phyloP scores from a whole-genome alignment of 1,139 yeast species.

The Suhomyces coccinellae region DNA sequence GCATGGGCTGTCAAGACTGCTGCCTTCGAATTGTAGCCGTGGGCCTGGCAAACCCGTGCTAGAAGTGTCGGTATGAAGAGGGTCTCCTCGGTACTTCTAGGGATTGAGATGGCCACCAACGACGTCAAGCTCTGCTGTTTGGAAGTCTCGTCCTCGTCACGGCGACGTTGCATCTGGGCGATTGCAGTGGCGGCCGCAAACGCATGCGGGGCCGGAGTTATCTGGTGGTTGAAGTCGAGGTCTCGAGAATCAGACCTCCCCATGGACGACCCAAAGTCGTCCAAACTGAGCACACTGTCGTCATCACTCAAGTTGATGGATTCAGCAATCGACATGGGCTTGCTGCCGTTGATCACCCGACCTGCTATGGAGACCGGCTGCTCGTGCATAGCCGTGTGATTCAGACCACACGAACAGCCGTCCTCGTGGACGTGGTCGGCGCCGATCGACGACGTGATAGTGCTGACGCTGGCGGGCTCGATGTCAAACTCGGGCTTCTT shows the following conservation, averaged over 20 bases:
- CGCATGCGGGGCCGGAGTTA: constrained; percentile 74
- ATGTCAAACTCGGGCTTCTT: neutral
- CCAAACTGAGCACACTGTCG: constrained; percentile 36
- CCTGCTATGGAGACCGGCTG: constrained; percentile 61
- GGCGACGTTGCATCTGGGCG: constrained; percentile 49
- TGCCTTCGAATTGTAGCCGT: constrained; percentile 69
- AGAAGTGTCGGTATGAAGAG: constrained; percentile 68
- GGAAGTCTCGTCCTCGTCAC: constrained; percentile 32
- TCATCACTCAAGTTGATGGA: constrained; percentile 52
- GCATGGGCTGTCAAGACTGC: constrained; percentile 69
- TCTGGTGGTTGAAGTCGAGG: constrained; percentile 39
- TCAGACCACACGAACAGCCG: constrained; percentile 47
- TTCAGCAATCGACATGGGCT: constrained; percentile 33
- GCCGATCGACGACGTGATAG: constrained; percentile 1
- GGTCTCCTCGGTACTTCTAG: constrained; percentile 77
- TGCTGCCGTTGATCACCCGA: constrained; percentile 9
- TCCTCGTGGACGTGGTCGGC: constrained; percentile 43
- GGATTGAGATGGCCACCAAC: constrained; percentile 70
- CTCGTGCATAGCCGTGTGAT: constrained; percentile 49
- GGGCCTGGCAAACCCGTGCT: constrained; percentile 65
- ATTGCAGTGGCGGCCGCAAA: constrained; percentile 72
- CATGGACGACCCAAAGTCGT: constrained; percentile 20
- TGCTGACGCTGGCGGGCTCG: neutral
- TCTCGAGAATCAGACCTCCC: constrained; percentile 1
- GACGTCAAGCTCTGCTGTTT: constrained; percentile 58